A percentile compares a stretch with the other conserved stretches of the same genome.
Conservation (phyloP, 345 rosid genomes). For the Trapa bicornis region DNA sequence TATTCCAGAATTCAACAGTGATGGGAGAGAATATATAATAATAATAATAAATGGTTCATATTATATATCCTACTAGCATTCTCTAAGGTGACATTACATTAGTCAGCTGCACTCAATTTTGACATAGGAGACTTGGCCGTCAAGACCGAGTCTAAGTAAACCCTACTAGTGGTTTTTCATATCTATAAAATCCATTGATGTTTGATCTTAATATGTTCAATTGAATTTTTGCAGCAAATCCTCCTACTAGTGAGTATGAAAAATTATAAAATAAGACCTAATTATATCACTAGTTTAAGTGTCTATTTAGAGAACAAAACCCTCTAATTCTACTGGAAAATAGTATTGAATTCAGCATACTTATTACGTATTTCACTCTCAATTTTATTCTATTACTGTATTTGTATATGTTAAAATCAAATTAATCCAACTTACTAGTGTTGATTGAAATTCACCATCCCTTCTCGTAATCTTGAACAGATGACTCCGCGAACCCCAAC, state of each 20-base stretch:
- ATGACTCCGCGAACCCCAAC: slow-evolving; percentile 99
- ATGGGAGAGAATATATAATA: not conserved
- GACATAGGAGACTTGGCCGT: no score
- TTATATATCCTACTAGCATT: not conserved
- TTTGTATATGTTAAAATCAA: slow-evolving; percentile 3
- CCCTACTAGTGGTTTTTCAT: no score
- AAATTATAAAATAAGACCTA: slow-evolving; percentile 5
- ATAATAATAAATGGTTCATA: not conserved
- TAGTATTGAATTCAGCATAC: not conserved
- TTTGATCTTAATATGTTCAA: not conserved
- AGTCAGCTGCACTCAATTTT: not conserved
- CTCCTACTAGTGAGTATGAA: not conserved
- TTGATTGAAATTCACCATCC: slow-evolving; percentile 83
- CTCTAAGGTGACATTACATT: not conserved
- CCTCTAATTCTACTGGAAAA: no score
- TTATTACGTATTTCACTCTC: not conserved
- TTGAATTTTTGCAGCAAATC: not conserved
- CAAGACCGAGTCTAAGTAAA: no score
- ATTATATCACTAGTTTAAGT: not conserved
- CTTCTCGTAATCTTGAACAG: slow-evolving; percentile 64
- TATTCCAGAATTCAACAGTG: slow-evolving; percentile 1
- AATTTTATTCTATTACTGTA: slow-evolving; percentile 11
- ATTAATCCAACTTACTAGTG: slow-evolving; percentile 37
- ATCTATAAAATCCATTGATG: no score
- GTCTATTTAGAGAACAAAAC: slow-evolving; percentile 25